phyloP scores from a whole-genome alignment of 2,329 filamentous ascomycete species.

The Tolypocladium amazonense region DNA sequence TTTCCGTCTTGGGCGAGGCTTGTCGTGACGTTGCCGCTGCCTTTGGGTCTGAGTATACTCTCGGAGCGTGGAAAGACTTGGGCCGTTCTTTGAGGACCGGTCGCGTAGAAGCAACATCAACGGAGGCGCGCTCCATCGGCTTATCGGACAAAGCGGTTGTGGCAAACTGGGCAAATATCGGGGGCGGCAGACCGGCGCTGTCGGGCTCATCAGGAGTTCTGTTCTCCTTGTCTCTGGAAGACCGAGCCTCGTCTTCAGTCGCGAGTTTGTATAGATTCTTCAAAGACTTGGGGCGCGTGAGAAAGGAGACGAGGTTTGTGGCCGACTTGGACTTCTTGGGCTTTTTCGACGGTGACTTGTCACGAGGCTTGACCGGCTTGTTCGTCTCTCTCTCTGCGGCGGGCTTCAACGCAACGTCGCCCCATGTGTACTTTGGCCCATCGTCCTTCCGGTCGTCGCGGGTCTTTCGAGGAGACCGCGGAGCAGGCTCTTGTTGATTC shows the following conservation, averaged over 20 bases:
- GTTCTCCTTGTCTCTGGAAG: constrained; percentile 71
- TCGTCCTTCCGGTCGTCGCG: constrained; percentile 20
- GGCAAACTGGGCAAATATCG: constrained; percentile 71
- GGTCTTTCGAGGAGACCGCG: constrained; percentile 28
- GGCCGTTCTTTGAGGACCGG: constrained; percentile 30
- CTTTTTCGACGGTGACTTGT: constrained; percentile 49
- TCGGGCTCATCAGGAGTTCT: constrained; percentile 40
- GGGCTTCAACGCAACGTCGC: constrained; percentile 32
- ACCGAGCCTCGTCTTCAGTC: constrained; percentile 38
- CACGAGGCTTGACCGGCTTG: constrained; percentile 26
- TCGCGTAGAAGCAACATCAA: constrained; percentile 2
- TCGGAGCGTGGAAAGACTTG: constrained; percentile 35
- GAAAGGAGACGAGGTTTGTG: constrained; percentile 67
- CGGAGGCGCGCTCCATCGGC: neutral
- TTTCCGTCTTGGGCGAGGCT: constrained; percentile 15
- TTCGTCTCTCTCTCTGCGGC: constrained; percentile 24
- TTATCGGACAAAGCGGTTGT: constrained; percentile 9
- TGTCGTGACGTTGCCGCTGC: constrained; percentile 10
- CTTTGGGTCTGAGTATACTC: constrained; percentile 10
- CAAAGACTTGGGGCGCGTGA: constrained; percentile 64
- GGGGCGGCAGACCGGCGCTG: constrained; percentile 36
- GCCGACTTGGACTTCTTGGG: constrained; percentile 74
- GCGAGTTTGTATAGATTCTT: constrained; percentile 51
- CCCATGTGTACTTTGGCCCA: constrained; percentile 18
- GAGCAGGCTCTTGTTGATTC: constrained; percentile 35